A percentile compares a stretch with the other conserved stretches of the same genome.
phyloP scores from a whole-genome alignment of 2,329 filamentous ascomycete species.

The Ceratocystis huliohia region DNA sequence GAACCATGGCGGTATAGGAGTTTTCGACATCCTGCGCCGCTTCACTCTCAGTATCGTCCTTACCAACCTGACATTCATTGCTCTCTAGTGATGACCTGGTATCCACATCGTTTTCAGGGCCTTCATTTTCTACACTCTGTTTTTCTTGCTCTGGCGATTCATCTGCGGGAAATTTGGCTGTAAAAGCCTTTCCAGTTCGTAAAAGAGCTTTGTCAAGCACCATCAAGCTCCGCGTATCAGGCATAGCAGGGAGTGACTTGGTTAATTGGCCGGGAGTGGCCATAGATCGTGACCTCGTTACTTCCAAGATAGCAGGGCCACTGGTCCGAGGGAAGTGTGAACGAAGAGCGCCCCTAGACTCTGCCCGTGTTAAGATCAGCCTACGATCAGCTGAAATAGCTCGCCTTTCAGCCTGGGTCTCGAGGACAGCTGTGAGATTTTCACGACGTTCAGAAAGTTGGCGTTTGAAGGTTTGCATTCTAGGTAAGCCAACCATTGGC shows the following conservation, averaged over 20 bases:
- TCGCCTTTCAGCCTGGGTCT: slow-evolving; percentile 54
- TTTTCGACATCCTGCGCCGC: neutral
- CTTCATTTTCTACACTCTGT: neutral
- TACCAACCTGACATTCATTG: neutral
- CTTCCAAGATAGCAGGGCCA: slow-evolving; percentile 34
- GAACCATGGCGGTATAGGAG: neutral
- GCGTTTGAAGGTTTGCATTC: slow-evolving; percentile 66
- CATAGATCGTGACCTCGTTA: slow-evolving; percentile 2
- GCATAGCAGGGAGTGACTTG: neutral
- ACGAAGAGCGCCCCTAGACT: slow-evolving; percentile 24
- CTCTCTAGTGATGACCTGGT: neutral
- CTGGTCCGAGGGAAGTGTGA: slow-evolving; percentile 33
- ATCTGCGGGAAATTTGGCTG: neutral
- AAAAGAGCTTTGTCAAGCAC: slow-evolving; percentile 2
- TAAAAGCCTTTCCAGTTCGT: neutral
- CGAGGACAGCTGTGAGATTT: slow-evolving; percentile 53
- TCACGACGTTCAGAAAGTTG: slow-evolving; percentile 70
- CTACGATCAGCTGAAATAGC: slow-evolving; percentile 54
- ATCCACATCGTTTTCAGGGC: neutral
- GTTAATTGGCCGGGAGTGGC: neutral
- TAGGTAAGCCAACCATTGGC: slow-evolving; percentile 46
- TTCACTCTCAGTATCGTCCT: neutral
- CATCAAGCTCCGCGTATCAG: neutral
- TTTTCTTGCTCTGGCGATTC: neutral
- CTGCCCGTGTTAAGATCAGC: slow-evolving; percentile 27